Evolutionary conservation across 306 rosid genomes (phyloP).

Genomic region (Acacia melanoxylon): DNA sequence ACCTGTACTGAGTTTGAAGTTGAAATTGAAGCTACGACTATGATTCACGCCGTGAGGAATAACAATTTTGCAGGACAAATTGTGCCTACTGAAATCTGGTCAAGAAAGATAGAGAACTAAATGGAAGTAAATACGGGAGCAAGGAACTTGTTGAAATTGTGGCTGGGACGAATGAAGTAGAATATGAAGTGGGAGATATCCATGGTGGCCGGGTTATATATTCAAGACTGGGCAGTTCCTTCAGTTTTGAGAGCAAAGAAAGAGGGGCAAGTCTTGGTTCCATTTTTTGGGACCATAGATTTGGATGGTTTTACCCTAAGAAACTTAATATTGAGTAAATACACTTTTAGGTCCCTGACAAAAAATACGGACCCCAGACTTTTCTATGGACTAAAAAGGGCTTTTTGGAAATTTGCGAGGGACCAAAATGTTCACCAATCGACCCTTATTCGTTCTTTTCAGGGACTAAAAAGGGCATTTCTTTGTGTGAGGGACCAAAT

Average conservation of each 20-base stretch:
- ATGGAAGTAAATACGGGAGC: neutral
- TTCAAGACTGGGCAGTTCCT: constrained; percentile 6
- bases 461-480: too few species aligned
- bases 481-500: too few species aligned
- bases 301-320: too few species aligned
- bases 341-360: too few species aligned
- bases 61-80: neutral
- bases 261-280: too few species aligned
- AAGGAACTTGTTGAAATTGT: neutral
- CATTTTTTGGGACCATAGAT: too few species aligned
- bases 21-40: neutral
- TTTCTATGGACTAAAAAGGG: too few species aligned
- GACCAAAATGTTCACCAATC: too few species aligned
- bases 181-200: constrained; percentile 25
- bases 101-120: neutral
- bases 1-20: neutral
- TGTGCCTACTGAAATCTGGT: neutral
- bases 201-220: constrained; percentile 20
- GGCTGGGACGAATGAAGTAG: neutral
- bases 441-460: too few species aligned
- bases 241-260: constrained; percentile 2
- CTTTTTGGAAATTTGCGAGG: too few species aligned
- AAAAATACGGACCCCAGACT: too few species aligned
- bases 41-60: neutral
- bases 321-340: too few species aligned